These are phyloP conservation scores for Rhodosporidiobolus odoratus DNA, from an alignment of 768 basidiomycete species.

Conservation along the genomic window DNA sequence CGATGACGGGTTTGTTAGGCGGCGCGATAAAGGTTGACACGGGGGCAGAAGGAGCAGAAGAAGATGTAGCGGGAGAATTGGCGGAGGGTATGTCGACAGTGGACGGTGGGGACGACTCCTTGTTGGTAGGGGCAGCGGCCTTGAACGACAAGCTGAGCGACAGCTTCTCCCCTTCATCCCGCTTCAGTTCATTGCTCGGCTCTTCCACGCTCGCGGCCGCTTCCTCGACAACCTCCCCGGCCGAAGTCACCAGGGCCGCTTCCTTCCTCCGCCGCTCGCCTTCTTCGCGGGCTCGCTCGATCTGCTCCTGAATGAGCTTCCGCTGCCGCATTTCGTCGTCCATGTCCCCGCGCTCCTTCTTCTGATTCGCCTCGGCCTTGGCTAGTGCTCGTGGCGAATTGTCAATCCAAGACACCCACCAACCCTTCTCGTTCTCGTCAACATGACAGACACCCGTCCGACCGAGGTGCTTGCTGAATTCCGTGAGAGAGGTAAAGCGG, in stretches of 20 bases:
- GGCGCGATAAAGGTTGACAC: constrained; percentile 32
- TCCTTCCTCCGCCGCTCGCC: constrained; percentile 30
- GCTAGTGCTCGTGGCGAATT: constrained; percentile 89
- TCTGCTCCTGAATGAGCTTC: constrained; percentile 81
- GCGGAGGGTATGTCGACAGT: constrained; percentile 5
- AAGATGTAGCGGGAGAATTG: background rate
- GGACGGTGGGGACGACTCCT: constrained; percentile 18
- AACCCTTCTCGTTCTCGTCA: constrained; percentile 98
- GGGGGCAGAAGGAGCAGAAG: constrained; percentile 30
- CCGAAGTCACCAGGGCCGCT: background rate
- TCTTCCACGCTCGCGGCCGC: constrained; percentile 19
- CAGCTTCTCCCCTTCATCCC: constrained; percentile 35
- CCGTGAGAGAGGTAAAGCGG: constrained; percentile 95
- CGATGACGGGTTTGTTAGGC: constrained; percentile 36
- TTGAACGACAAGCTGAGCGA: constrained; percentile 32
- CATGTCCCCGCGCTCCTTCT: constrained; percentile 84
- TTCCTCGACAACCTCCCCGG: background rate
- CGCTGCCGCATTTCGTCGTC: constrained; percentile 95
- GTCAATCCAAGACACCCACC: constrained; percentile 97
- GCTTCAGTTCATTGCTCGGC: constrained; percentile 27
- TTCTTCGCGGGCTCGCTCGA: constrained; percentile 68
- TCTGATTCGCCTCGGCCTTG: constrained; percentile 79
- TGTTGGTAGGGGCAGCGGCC: background rate
- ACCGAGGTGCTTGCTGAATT: constrained; percentile 85
- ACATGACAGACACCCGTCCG: constrained; percentile 78